Evolutionary conservation across 148 eudicot species (phyloP).

Genomic region (Heliamphora exappendiculata): DNA sequence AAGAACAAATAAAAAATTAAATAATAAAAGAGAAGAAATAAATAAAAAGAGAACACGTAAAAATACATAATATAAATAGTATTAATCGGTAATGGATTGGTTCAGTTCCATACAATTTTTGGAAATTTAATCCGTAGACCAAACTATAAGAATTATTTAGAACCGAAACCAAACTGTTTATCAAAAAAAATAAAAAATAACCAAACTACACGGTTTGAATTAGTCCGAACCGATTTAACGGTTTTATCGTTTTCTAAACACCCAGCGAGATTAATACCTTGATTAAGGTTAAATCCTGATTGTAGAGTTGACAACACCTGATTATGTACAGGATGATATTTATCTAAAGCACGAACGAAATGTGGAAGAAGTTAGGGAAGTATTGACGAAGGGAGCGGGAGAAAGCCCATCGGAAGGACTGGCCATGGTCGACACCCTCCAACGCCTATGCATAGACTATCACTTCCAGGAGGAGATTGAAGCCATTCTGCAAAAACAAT

Average conservation of each 20-base stretch:
- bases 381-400: background rate
- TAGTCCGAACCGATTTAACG: too few species aligned
- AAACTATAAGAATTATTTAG: too few species aligned
- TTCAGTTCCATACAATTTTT: too few species aligned
- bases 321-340: constrained; percentile 9
- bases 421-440: constrained; percentile 22
- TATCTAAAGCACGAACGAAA: background rate
- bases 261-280: too few species aligned
- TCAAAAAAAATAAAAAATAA: background rate
- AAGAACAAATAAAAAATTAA: too few species aligned
- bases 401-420: constrained; percentile 11
- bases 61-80: too few species aligned
- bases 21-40: too few species aligned
- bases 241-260: too few species aligned
- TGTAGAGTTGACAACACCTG: background rate
- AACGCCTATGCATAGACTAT: constrained; percentile 30
- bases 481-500: constrained; percentile 7
- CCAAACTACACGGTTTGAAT: background rate
- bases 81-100: too few species aligned
- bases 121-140: too few species aligned
- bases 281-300: background rate
- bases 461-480: constrained; percentile 39
- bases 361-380: constrained; percentile 3
- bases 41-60: too few species aligned
- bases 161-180: too few species aligned